These are phyloP conservation scores for Dioscorea alata DNA, from an alignment of 106 monocot genomes.

Conservation along the genomic window DNA sequence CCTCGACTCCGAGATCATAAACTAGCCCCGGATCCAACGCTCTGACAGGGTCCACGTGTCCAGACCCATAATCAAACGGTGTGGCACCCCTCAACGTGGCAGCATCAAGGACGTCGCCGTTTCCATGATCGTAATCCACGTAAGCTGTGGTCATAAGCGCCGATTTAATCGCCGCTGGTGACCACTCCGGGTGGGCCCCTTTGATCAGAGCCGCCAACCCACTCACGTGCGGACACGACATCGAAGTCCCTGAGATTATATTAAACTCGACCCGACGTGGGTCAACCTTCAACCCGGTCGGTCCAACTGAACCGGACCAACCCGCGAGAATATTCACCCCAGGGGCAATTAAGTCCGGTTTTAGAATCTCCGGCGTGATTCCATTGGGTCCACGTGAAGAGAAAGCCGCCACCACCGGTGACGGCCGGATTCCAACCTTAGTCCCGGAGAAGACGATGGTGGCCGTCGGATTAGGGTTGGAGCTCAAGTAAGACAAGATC, in stretches of 20 bases:
- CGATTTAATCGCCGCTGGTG: slow-evolving; percentile 69
- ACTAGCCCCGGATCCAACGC: slow-evolving; percentile 86
- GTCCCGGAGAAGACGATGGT: slow-evolving; percentile 70
- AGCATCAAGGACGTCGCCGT: slow-evolving; percentile 44
- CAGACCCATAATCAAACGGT: slow-evolving; percentile 78
- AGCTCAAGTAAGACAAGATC: slow-evolving; percentile 48
- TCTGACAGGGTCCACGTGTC: slow-evolving; percentile 73
- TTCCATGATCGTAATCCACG: slow-evolving; percentile 39
- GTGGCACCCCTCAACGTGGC: slow-evolving; percentile 54
- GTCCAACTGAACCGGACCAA: slow-evolving; percentile 72
- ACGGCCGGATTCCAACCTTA: slow-evolving; percentile 64
- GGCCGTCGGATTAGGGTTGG: slow-evolving; percentile 50
- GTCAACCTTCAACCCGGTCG: slow-evolving; percentile 62
- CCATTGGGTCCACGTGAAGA: slow-evolving; percentile 85
- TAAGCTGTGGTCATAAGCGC: slow-evolving; percentile 92
- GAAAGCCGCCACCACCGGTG: slow-evolving; percentile 97
- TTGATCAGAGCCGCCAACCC: slow-evolving; percentile 85
- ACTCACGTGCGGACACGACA: slow-evolving; percentile 98
- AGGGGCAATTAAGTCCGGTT: slow-evolving; percentile 89
- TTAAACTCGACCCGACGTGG: slow-evolving; percentile 65
- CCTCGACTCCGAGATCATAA: slow-evolving; percentile 56
- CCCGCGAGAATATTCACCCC: slow-evolving; percentile 96
- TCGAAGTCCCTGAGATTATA: slow-evolving; percentile 97
- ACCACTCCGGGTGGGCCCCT: slow-evolving; percentile 70
- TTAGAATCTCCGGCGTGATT: slow-evolving; percentile 73